A percentile compares a stretch with the other conserved stretches of the same genome.
phyloP scores from a whole-genome alignment of 768 basidiomycete species.

The Udeniomyces megalosporus region DNA sequence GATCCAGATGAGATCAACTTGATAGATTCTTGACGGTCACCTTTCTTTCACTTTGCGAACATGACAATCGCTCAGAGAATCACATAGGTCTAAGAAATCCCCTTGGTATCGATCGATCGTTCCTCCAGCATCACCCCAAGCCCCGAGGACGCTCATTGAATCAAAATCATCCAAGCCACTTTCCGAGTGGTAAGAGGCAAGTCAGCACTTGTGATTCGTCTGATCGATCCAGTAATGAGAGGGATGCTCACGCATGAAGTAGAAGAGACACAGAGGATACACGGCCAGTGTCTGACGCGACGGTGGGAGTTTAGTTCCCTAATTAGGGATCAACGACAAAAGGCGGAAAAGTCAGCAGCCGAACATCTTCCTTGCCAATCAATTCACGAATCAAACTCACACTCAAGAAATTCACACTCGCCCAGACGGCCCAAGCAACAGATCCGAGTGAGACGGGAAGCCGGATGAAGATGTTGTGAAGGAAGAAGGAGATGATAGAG shows the following conservation, averaged over 20 bases:
- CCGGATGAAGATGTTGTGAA: slow-evolving; percentile 11
- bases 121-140: too few species aligned
- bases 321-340: neutral
- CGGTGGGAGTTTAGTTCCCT: slow-evolving; percentile 2
- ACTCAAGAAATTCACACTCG: slow-evolving; percentile 12
- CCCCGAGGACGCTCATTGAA: neutral
- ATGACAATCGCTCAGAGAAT: too few species aligned
- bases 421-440: slow-evolving; percentile 13
- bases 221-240: neutral
- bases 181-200: too few species aligned
- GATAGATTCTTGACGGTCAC: too few species aligned
- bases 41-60: too few species aligned
- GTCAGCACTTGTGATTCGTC: too few species aligned
- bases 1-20: too few species aligned
- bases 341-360: too few species aligned
- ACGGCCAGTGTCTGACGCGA: slow-evolving; percentile 8
- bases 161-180: slow-evolving; percentile 17
- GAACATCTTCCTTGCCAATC: too few species aligned
- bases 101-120: too few species aligned
- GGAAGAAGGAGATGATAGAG: slow-evolving; percentile 15
- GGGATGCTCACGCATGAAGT: slow-evolving; percentile 6
- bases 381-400: too few species aligned
- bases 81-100: too few species aligned
- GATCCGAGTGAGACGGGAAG: slow-evolving; percentile 6
- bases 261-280: slow-evolving; percentile 14